These are phyloP conservation scores for Hansenula anomala DNA, from an alignment of 1,139 yeast species.

Conservation along the genomic window DNA sequence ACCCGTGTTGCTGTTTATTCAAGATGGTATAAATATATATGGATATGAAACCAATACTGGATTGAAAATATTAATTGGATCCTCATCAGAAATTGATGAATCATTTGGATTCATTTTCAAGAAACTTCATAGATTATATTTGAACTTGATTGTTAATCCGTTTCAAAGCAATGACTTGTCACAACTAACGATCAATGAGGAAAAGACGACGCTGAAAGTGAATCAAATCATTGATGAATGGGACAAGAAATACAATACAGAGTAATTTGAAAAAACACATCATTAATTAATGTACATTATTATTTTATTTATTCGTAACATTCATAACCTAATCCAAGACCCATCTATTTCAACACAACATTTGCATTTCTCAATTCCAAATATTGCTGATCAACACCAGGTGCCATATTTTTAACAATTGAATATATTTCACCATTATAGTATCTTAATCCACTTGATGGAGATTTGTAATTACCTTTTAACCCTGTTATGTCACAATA, in stretches of 20 bases:
- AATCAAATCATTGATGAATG: conserved; percentile 7
- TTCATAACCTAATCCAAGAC: neutral
- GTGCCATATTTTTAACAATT: conserved; percentile 72
- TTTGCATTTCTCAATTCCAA: conserved; percentile 85
- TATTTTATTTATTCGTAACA: neutral
- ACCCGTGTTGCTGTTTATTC: conserved; percentile 42
- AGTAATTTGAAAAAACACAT: neutral
- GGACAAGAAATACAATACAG: conserved; percentile 1
- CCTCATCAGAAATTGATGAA: conserved; percentile 22
- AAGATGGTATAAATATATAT: conserved; percentile 56
- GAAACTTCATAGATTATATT: conserved; percentile 43
- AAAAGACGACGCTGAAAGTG: conserved; percentile 10
- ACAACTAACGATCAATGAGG: conserved; percentile 13
- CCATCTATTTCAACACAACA: conserved; percentile 61
- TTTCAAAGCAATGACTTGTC: conserved; percentile 29
- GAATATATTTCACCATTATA: conserved; percentile 83
- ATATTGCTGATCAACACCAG: conserved; percentile 93
- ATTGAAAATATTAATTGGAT: conserved; percentile 52
- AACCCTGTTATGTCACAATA: conserved; percentile 96
- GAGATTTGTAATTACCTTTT: conserved; percentile 71
- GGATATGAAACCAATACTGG: conserved; percentile 63
- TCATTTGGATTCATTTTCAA: conserved; percentile 31
- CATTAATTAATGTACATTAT: neutral
- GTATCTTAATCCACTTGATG: conserved; percentile 72
- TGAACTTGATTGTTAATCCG: conserved; percentile 53